Base-by-base conservation (phyloP, 768 basidiomycete genomes). In the Boletellus ananiceps region DNA sequence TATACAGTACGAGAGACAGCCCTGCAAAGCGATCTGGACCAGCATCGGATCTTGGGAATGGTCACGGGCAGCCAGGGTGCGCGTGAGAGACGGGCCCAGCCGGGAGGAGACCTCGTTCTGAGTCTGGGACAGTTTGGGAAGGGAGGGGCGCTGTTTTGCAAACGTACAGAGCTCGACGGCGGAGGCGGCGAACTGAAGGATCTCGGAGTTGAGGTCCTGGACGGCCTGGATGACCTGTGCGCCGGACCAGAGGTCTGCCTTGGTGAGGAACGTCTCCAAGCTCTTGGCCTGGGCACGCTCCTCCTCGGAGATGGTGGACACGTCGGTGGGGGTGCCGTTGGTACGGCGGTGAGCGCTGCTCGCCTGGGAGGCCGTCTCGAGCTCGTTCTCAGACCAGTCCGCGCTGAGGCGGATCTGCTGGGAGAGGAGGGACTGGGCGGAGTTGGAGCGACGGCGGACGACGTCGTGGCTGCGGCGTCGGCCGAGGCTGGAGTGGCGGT, bases 201-300 rank as follows among this genome's bases (percentile, higher is more conserved):
- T 84, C 66, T 88, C 86, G 0, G 84, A 81, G 61, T 89, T 89
- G 64, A 89, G 75, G 58, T 89, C 87, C 54, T 85, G 82, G 13
- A 89, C 81, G 3, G 84, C 82, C 61, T 89, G 86, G 41, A 89
- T 77, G 62, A 89, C 76, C 62, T 88, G 85, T 1, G 84, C 81
- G 12, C 87, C 87, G 2, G 86, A 86, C 84, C 82, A 86, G 27
- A 65, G 59, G 65, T 89, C 87, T 29, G 80, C 82, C 52, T 86
- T 83, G 14, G 85, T 86, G 69, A 88, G 75, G 65, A 83, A 88
- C 18, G 75, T 71, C 61, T 88, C 88, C 47, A 72, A 66, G 59
- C 81, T 79, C 49, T 78, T 80, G 35, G 71, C 55, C 31, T 81
- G 79, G 12, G 82, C 84, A 11, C 71, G 73, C 37, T 79, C 77